Conservation (phyloP, 164 flowering plant species). For the Chimonanthus praecox region DNA sequence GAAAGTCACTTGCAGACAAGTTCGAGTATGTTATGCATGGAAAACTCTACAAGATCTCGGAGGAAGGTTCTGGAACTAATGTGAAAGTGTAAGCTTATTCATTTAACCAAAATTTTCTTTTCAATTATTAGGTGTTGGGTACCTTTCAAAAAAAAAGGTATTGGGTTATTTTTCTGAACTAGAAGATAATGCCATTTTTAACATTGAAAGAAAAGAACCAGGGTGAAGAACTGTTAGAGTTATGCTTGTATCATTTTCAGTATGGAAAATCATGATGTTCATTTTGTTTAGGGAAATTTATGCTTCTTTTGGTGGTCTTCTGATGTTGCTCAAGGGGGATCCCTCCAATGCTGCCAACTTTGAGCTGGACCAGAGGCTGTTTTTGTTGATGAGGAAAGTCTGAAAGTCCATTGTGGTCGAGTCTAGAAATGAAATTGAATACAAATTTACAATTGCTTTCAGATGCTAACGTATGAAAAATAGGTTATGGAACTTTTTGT, state of each 20-base stretch:
- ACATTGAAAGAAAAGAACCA: neutral
- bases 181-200: neutral
- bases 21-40: slow-evolving; percentile 95
- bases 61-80: slow-evolving; percentile 42
- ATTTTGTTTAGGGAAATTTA: slow-evolving; percentile 52
- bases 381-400: slow-evolving; percentile 64
- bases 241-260: neutral
- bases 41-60: slow-evolving; percentile 66
- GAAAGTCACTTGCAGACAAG: slow-evolving; percentile 71
- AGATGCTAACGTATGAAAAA: too few species aligned
- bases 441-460: too few species aligned
- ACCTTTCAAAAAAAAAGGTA: neutral
- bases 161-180: neutral
- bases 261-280: neutral
- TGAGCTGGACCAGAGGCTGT: slow-evolving; percentile 75
- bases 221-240: neutral
- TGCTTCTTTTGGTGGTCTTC: slow-evolving; percentile 80
- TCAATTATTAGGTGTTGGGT: too few species aligned
- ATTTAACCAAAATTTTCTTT: neutral
- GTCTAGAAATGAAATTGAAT: too few species aligned
- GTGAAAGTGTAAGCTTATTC: slow-evolving; percentile 50
- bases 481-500: too few species aligned
- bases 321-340: slow-evolving; percentile 74
- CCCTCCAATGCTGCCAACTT: slow-evolving; percentile 44
- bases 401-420: too few species aligned